These are phyloP conservation scores for Microbotryum lychnidis-dioicae DNA, from an alignment of 1,284 basidiomycete species.

Conservation along the genomic window DNA sequence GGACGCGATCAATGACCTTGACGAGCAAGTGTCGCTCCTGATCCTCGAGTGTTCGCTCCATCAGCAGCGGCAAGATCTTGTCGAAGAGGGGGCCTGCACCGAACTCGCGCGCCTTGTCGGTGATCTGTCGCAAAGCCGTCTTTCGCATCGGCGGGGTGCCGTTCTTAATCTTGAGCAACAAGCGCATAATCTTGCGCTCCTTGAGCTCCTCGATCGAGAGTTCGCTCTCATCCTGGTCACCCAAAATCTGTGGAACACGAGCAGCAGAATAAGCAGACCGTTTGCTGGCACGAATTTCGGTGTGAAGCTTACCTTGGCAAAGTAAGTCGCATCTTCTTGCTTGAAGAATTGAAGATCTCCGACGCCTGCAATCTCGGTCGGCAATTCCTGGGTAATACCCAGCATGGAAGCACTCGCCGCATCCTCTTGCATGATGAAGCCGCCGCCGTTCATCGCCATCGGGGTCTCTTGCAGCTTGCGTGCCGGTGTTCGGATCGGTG, in stretches of 20 bases:
- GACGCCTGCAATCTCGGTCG: constrained; percentile 98
- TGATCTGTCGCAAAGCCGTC: constrained; percentile 93
- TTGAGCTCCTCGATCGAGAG: constrained; percentile 97
- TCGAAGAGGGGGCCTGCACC: constrained; percentile 98
- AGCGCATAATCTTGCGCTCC: constrained; percentile 98
- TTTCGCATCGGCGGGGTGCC: constrained; percentile 97
- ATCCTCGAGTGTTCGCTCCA: constrained; percentile 98
- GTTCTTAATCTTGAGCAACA: constrained; percentile 99
- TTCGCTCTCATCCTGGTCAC: constrained; percentile 76
- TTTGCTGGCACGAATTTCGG: neutral
- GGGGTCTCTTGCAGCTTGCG: constrained; percentile 61
- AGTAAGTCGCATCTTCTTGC: constrained; percentile 94
- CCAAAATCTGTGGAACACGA: constrained; percentile 38
- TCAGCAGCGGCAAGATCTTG: constrained; percentile 95
- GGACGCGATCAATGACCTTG: constrained; percentile 97
- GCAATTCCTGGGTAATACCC: constrained; percentile 71
- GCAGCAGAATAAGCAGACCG: no score
- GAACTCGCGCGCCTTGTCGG: constrained; percentile 98
- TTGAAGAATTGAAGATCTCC: constrained; percentile 98
- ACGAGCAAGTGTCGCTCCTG: constrained; percentile 97
- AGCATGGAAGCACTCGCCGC: constrained; percentile 72
- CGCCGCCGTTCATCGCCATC: constrained; percentile 53
- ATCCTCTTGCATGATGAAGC: constrained; percentile 91
- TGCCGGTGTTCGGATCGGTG: constrained; percentile 63
- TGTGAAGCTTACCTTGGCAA: constrained; percentile 69